Evolutionary conservation across 1,284 basidiomycete species (phyloP).

Genomic region (Tranzscheliella williamsii): DNA sequence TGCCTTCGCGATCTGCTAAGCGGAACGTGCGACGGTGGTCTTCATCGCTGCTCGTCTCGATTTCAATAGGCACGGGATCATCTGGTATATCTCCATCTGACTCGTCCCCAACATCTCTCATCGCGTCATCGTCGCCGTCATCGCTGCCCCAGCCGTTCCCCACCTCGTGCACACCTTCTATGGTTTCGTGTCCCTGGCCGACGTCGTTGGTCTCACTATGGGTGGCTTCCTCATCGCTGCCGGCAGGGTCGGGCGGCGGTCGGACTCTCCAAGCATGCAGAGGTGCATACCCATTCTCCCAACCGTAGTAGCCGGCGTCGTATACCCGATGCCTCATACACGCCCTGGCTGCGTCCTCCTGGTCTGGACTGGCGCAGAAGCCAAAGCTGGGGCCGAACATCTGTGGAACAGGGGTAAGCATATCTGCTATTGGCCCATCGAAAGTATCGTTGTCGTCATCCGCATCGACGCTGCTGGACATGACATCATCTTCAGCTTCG

Average conservation of each 20-base stretch:
- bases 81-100: constrained; percentile 16
- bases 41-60: constrained; percentile 12
- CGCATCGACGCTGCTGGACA: no score
- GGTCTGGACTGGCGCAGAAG: constrained; percentile 25
- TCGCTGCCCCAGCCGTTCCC: constrained; percentile 1
- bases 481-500: no score
- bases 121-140: constrained; percentile 24
- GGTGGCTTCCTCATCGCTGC: no score
- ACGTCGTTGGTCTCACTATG: no score
- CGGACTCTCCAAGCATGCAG: constrained; percentile 25
- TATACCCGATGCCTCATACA: constrained; percentile 33
- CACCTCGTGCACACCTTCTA: no score
- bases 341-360: constrained; percentile 27
- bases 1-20: constrained; percentile 28
- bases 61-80: constrained; percentile 27
- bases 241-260: no score
- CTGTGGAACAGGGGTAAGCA: constrained; percentile 14
- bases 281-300: constrained; percentile 26
- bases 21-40: constrained; percentile 18
- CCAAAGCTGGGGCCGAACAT: constrained; percentile 35
- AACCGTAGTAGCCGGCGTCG: constrained; percentile 32
- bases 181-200: no score
- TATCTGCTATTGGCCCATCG: constrained; percentile 20
- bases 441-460: constrained; percentile 17
- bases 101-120: constrained; percentile 10